Conservation (phyloP, 495 filamentous ascomycete genomes). For the Neurospora hispaniola region DNA sequence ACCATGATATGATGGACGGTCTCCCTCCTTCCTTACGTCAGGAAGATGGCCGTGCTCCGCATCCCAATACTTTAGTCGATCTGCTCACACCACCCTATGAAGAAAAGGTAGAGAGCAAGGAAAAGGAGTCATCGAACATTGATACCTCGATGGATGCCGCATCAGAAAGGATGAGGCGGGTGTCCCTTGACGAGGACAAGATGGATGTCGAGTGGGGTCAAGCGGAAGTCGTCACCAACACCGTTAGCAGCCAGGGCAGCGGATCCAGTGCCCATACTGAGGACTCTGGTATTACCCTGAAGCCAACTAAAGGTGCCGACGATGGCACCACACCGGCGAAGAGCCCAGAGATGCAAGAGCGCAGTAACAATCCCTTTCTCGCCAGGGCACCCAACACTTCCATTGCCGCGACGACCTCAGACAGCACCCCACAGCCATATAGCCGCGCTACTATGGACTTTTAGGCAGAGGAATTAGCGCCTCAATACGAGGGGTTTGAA, state of each 20-base stretch:
- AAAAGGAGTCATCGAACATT: background rate
- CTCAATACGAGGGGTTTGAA: background rate
- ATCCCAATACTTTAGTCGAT: background rate
- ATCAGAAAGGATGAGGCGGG: conserved; percentile 3
- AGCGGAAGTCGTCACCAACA: background rate
- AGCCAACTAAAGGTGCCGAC: background rate
- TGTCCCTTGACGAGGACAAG: conserved; percentile 8
- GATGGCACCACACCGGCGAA: conserved; percentile 6
- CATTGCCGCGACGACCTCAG: background rate
- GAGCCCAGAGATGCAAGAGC: conserved; percentile 31
- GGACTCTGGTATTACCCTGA: background rate
- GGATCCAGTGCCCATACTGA: background rate
- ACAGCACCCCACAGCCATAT: background rate
- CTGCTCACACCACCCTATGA: conserved; percentile 1
- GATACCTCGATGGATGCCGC: background rate
- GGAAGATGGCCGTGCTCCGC: background rate
- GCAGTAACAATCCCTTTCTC: conserved; percentile 7
- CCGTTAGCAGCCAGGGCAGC: conserved; percentile 4
- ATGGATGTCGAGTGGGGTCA: background rate
- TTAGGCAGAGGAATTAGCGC: background rate
- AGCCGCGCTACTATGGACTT: background rate
- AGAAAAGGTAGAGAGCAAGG: conserved; percentile 3
- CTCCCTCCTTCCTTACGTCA: background rate
- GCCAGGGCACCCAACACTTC: background rate
- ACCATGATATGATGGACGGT: background rate